These are phyloP conservation scores for Paulownia fortunei DNA, from an alignment of 257 asterid species.

Conservation along the genomic window DNA sequence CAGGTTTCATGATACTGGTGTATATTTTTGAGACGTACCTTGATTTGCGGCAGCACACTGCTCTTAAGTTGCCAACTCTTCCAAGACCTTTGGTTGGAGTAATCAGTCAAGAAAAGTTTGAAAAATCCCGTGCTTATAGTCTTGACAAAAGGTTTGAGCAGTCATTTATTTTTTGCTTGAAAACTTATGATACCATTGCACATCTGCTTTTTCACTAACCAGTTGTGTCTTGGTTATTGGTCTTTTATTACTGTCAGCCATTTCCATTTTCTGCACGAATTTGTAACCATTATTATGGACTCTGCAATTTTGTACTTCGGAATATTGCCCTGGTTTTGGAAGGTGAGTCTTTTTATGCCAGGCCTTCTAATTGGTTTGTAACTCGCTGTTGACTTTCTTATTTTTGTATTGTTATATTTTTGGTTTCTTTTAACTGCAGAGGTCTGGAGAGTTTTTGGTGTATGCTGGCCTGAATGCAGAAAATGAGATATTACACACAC, in stretches of 20 bases:
- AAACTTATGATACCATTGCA: conserved; percentile 6
- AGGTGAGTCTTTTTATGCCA: conserved; percentile 54
- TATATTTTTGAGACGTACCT: conserved; percentile 87
- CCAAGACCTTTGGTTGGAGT: conserved; percentile 89
- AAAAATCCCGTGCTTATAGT: conserved; percentile 93
- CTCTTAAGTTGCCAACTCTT: conserved; percentile 83
- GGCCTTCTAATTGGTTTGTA: conserved; percentile 23
- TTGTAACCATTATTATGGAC: conserved; percentile 84
- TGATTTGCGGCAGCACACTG: conserved; percentile 86
- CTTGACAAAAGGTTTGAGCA: conserved; percentile 86
- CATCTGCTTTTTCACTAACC: conserved; percentile 19
- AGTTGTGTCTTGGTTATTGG: conserved; percentile 23
- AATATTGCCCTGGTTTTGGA: conserved; percentile 96
- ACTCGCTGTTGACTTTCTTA: conserved; percentile 19
- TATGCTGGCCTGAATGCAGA: conserved; percentile 71
- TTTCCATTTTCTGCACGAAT: conserved; percentile 88
- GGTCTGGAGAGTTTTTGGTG: conserved; percentile 73
- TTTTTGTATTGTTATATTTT: conserved; percentile 3
- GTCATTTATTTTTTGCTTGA: conserved; percentile 10
- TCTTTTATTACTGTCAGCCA: conserved; percentile 50
- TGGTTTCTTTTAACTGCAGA: conserved; percentile 52
- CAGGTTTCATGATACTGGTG: conserved; percentile 93
- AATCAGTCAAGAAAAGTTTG: conserved; percentile 90
- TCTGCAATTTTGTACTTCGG: conserved; percentile 79
- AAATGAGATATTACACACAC: conserved; percentile 85